Conservation (phyloP, 2,329 filamentous ascomycete genomes). For the Exophiala phaeomuriformis region DNA sequence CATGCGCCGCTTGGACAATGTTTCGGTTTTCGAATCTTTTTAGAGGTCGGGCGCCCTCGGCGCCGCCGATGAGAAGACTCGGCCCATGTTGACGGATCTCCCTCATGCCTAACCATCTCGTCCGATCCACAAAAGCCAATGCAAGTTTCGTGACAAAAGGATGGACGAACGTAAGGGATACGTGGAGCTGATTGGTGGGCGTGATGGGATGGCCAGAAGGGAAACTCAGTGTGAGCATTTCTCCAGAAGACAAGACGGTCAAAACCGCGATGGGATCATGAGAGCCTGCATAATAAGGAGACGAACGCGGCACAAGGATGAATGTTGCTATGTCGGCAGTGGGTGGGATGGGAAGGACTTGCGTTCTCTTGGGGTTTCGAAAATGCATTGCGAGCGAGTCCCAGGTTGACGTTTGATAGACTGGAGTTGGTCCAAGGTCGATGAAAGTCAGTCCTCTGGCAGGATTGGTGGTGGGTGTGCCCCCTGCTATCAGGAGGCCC, state of each 20-base stretch:
- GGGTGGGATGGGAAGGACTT: slow-evolving; percentile 65
- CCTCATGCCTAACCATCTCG: slow-evolving; percentile 82
- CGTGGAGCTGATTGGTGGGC: slow-evolving; percentile 85
- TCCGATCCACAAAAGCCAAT: slow-evolving; percentile 67
- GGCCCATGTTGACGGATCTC: slow-evolving; percentile 76
- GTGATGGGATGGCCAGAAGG: slow-evolving; percentile 85
- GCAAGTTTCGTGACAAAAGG: slow-evolving; percentile 72
- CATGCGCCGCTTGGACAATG: slow-evolving; percentile 78
- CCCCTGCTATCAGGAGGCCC: slow-evolving; percentile 77
- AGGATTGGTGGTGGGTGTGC: slow-evolving; percentile 58
- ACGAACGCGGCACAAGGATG: slow-evolving; percentile 70
- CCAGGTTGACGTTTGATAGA: slow-evolving; percentile 88
- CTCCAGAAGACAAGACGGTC: slow-evolving; percentile 72
- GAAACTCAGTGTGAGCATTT: slow-evolving; percentile 83
- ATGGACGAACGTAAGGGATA: slow-evolving; percentile 79
- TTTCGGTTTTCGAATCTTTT: slow-evolving; percentile 77
- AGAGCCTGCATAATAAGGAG: slow-evolving; percentile 77
- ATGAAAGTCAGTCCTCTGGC: slow-evolving; percentile 78
- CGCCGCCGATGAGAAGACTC: slow-evolving; percentile 69
- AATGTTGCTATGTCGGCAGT: slow-evolving; percentile 73
- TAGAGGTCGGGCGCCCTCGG: slow-evolving; percentile 59
- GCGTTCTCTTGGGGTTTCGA: slow-evolving; percentile 63
- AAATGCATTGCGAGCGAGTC: slow-evolving; percentile 73
- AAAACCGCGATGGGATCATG: slow-evolving; percentile 87
- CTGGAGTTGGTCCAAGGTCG: slow-evolving; percentile 79